Evolutionary conservation across 2,329 filamentous ascomycete genomes (phyloP), one percentile per base, ranked within the genome.

Genomic region (Neodidymelliopsis sp.): DNA sequence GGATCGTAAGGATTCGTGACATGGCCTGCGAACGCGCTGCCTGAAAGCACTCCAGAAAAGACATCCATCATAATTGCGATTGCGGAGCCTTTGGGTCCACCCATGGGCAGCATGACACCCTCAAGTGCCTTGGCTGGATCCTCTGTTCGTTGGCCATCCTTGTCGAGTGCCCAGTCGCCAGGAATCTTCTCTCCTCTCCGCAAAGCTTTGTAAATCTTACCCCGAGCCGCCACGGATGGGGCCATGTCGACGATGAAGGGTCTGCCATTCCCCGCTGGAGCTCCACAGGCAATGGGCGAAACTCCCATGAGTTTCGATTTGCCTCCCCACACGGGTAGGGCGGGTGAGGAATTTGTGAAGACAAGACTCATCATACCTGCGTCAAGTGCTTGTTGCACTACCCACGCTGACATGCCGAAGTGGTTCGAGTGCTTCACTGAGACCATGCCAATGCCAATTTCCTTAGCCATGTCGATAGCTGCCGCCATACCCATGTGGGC

Each of bases 11-110:
- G 90, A 13, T 83, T 83, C 0, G 85, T 88, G 13, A 94, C 90
- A 62, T 88, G 79, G 0, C 89, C 89, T 0, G 88, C 90, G 71
- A 90, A 94, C 0, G 89, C 89, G 23, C 85, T 87, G 0, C 89
- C 90, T 0, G 88, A 90, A 0, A 94, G 63, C 0, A 89, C 86
- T 0, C 89, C 90, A 0, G 88, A 91, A 66, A 94, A 93, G 2
- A 95, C 87, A 65, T 94, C 89, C 90, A 94, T 94, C 88, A 91
- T 93, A 45, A 94, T 83, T 0, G 88, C 77, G 29, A 94, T 70
- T 0, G 82, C 90, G 2, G 86, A 89, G 0, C 90, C 90, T 70
- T 94, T 94, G 0, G 90, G 89, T 0, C 90, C 90, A 2, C 89
- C 89, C 87, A 94, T 91, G 0, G 90, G 89, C 15, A 93, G 74